Conservation (phyloP, 139 green algal genomes). For the Desmodesmus armatus region DNA sequence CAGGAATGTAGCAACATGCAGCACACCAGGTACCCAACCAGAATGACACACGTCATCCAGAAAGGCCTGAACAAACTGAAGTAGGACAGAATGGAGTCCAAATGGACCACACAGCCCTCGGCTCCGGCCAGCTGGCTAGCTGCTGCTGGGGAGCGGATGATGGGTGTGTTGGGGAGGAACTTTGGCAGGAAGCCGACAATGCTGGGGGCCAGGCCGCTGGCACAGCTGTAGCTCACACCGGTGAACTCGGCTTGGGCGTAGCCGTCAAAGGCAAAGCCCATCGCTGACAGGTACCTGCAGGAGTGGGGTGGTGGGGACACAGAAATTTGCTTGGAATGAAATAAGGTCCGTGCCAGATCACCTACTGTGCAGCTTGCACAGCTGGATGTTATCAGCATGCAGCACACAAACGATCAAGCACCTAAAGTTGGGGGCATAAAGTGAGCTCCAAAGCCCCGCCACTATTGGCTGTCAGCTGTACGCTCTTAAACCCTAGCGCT, state of each 20-base stretch:
- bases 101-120: slow-evolving; percentile 24
- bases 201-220: slow-evolving; percentile 47
- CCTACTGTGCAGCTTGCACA: too few species aligned
- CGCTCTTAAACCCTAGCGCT: too few species aligned
- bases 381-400: too few species aligned
- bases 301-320: too few species aligned
- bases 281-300: slow-evolving; percentile 53
- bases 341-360: too few species aligned
- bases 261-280: slow-evolving; percentile 60
- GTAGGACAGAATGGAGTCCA: slow-evolving; percentile 32
- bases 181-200: slow-evolving; percentile 40
- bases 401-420: too few species aligned
- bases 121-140: not conserved
- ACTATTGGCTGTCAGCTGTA: too few species aligned
- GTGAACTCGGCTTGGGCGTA: slow-evolving; percentile 41
- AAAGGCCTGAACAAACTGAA: slow-evolving; percentile 34
- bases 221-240: slow-evolving; percentile 46
- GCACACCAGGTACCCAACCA: slow-evolving; percentile 43
- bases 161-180: slow-evolving; percentile 49
- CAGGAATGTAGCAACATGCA: slow-evolving; percentile 39
- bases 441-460: too few species aligned
- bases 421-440: too few species aligned
- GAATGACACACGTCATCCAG: slow-evolving; percentile 18
- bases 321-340: too few species aligned
- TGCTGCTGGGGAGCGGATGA: not conserved